phyloP scores from a whole-genome alignment of 805 yeast species.

The Kodamaea laetipori region DNA sequence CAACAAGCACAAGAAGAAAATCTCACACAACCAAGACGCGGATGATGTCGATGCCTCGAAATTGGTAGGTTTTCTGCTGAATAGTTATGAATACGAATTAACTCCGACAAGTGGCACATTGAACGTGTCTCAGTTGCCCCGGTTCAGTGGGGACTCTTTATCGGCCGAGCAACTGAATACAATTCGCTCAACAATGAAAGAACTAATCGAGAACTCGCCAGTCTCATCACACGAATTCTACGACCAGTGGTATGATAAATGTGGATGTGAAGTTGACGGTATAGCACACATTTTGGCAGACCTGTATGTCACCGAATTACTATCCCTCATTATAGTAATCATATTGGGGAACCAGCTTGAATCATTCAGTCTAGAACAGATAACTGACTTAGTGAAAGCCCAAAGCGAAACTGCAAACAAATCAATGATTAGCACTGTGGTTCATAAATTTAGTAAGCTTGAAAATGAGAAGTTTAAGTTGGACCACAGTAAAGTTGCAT shows the following conservation, averaged over 20 bases:
- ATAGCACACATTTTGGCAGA: conserved; percentile 34
- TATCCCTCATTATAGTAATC: conserved; percentile 29
- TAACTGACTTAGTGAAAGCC: conserved; percentile 25
- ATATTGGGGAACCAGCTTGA: conserved; percentile 28
- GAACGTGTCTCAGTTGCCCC: conserved; percentile 33
- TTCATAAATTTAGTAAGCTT: conserved; percentile 46
- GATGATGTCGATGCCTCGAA: conserved; percentile 14
- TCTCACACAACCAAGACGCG: conserved; percentile 3
- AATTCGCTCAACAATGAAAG: conserved; percentile 24
- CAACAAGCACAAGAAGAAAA: conserved; percentile 4
- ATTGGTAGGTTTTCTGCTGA: conserved; percentile 32
- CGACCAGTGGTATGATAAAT: conserved; percentile 49
- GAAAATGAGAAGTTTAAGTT: conserved; percentile 34
- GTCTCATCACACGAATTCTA: conserved; percentile 58
- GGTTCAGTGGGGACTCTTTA: conserved; percentile 19
- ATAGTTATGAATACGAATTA: conserved; percentile 40
- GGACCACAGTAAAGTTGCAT: conserved; percentile 46
- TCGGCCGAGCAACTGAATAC: not conserved
- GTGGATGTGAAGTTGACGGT: conserved; percentile 59
- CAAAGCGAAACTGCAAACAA: conserved; percentile 24
- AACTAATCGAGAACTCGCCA: conserved; percentile 48
- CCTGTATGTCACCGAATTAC: conserved; percentile 26
- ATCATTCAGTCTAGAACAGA: conserved; percentile 18
- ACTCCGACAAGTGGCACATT: conserved; percentile 27
- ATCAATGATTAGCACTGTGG: conserved; percentile 50